Evolutionary conservation across 306 rosid species (phyloP).

Genomic region (Prunus mongolica): DNA sequence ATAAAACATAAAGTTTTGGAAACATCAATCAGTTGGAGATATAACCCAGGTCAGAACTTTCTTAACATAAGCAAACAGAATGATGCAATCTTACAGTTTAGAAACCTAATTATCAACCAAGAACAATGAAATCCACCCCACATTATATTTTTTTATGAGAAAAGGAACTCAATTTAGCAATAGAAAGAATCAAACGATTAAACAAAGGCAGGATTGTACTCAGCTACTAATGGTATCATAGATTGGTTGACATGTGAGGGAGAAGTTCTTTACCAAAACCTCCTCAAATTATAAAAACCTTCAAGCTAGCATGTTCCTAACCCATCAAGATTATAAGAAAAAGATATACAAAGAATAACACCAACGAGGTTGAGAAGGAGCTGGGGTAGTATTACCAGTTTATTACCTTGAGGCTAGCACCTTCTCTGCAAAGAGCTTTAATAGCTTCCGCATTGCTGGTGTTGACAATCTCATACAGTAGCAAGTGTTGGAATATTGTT

Average conservation of each 20-base stretch:
- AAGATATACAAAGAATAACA: background rate
- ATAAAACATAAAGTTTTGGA: slow-evolving; percentile 10
- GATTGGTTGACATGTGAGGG: background rate
- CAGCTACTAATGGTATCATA: background rate
- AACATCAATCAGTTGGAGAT: slow-evolving; percentile 6
- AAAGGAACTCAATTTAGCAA: background rate
- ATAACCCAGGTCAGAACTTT: background rate
- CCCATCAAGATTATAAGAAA: background rate
- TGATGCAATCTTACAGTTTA: background rate
- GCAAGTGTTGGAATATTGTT: slow-evolving; percentile 14
- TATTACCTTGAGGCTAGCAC: slow-evolving; percentile 29
- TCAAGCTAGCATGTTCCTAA: background rate
- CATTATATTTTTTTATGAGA: background rate
- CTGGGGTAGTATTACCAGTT: background rate
- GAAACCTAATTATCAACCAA: background rate
- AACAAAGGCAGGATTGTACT: background rate
- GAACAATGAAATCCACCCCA: background rate
- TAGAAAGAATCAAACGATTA: background rate
- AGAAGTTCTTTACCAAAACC: background rate
- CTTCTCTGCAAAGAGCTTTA: slow-evolving; percentile 19
- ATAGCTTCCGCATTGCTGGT: slow-evolving; percentile 23
- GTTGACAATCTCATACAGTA: slow-evolving; percentile 9
- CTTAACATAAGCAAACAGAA: background rate
- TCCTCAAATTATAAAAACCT: background rate
- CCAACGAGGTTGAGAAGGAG: background rate